Conservation (phyloP, 2,329 filamentous ascomycete genomes). For the Fusarium kyushuense region DNA sequence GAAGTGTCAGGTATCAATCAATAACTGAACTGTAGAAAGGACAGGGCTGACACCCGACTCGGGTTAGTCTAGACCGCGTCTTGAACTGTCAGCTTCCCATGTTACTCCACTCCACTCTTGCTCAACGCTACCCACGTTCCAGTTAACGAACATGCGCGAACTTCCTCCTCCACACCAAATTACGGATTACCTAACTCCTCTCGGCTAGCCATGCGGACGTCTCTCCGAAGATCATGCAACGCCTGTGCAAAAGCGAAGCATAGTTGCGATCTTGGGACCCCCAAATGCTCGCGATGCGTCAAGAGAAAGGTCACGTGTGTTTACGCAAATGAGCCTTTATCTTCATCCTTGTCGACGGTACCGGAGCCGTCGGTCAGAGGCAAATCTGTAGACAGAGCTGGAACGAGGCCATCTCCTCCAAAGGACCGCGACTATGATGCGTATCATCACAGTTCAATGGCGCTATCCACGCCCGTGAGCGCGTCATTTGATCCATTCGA, state of each 20-base stretch:
- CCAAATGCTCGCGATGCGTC: constrained; percentile 66
- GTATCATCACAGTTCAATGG: constrained; percentile 8
- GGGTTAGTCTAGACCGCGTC: constrained; percentile 6
- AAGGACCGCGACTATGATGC: neutral
- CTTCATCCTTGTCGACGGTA: constrained; percentile 32
- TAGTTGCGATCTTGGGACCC: constrained; percentile 66
- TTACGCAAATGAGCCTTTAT: constrained; percentile 67
- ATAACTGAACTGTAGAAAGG: neutral
- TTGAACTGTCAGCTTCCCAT: neutral
- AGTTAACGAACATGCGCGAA: constrained; percentile 10
- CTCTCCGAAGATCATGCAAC: constrained; percentile 68
- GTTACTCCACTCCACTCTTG: constrained; percentile 12
- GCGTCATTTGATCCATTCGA: constrained; percentile 66
- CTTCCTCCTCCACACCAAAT: constrained; percentile 17
- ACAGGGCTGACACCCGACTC: neutral
- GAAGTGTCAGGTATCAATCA: neutral
- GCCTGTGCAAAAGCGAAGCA: constrained; percentile 68
- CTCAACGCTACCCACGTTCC: constrained; percentile 1
- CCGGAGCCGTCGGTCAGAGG: constrained; percentile 23
- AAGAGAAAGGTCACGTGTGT: constrained; percentile 61
- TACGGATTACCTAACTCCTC: constrained; percentile 17
- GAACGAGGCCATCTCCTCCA: neutral
- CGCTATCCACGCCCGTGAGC: constrained; percentile 44
- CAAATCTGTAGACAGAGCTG: neutral
- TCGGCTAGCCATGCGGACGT: constrained; percentile 60